A percentile compares a stretch with the other conserved stretches of the same genome.
Evolutionary conservation across 1,284 basidiomycete species (phyloP).

Genomic region (Rhodofomes roseus): DNA sequence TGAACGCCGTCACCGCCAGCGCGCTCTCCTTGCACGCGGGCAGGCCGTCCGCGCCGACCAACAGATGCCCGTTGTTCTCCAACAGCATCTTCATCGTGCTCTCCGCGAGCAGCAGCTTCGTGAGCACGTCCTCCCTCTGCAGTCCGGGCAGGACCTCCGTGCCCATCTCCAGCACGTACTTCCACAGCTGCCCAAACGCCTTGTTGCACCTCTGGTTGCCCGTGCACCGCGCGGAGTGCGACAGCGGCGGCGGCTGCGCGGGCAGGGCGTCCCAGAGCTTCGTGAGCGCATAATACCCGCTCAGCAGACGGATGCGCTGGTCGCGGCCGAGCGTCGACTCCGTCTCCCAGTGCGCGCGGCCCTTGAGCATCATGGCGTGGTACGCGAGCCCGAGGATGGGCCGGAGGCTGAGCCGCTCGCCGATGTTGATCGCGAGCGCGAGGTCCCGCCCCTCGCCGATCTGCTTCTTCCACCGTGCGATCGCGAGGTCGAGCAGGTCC

Average conservation of each 20-base stretch:
- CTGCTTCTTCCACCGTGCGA: slow-evolving; percentile 38
- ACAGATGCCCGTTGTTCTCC: slow-evolving; percentile 36
- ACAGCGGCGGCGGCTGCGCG: slow-evolving; percentile 32
- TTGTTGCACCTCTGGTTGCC: slow-evolving; percentile 39
- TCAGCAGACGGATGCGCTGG: slow-evolving; percentile 39
- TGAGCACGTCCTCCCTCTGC: slow-evolving; percentile 37
- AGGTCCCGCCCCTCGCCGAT: slow-evolving; percentile 40
- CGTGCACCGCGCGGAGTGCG: slow-evolving; percentile 37
- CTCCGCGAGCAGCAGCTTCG: slow-evolving; percentile 38
- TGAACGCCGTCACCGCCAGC: slow-evolving; percentile 25
- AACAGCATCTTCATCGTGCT: slow-evolving; percentile 38
- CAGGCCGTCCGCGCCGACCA: slow-evolving; percentile 36
- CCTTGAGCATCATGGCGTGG: slow-evolving; percentile 40
- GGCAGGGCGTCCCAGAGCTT: slow-evolving; percentile 40
- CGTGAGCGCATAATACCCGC: slow-evolving; percentile 39
- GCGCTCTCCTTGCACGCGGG: slow-evolving; percentile 33
- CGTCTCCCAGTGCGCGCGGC: slow-evolving; percentile 38
- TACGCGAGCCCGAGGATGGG: slow-evolving; percentile 39
- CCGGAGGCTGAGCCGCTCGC: slow-evolving; percentile 40
- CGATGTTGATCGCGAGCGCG: slow-evolving; percentile 37
- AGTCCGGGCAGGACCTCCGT: slow-evolving; percentile 30
- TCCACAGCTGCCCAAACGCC: slow-evolving; percentile 39
- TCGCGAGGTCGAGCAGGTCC: slow-evolving; percentile 37
- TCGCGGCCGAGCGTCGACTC: slow-evolving; percentile 34
- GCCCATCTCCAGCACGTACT: slow-evolving; percentile 34